phyloP scores from a whole-genome alignment of 768 basidiomycete genomes.

The Naganishia onofrii region DNA sequence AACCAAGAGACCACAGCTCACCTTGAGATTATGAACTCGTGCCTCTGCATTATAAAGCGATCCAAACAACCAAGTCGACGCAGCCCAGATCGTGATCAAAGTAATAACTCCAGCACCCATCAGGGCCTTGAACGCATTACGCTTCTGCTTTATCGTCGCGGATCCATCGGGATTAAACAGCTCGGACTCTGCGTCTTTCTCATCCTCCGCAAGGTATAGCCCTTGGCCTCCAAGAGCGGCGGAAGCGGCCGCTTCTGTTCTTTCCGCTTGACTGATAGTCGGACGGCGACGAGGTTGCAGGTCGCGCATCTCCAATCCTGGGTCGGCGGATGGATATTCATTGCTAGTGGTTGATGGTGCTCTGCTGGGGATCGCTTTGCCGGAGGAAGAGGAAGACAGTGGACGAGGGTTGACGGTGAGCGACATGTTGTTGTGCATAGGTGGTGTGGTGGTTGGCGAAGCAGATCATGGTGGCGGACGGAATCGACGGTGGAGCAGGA shows the following conservation, averaged over 20 bases:
- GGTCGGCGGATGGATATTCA: no score
- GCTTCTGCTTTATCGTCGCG: not conserved
- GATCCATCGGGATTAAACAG: not conserved
- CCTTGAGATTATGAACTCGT: not conserved
- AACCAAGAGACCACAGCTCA: not conserved
- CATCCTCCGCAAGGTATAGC: slow-evolving; percentile 1
- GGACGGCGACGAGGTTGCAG: slow-evolving; percentile 7
- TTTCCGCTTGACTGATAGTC: slow-evolving; percentile 3
- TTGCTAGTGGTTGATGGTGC: no score
- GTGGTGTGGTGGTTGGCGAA: no score
- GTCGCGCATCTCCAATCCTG: not conserved
- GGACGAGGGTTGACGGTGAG: no score
- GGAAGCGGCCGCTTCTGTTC: slow-evolving; percentile 2
- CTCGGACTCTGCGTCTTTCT: not conserved
- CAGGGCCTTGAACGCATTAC: slow-evolving; percentile 7
- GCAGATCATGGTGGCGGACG: no score
- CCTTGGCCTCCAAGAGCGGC: slow-evolving; percentile 4
- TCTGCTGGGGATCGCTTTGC: no score
- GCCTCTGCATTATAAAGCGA: slow-evolving; percentile 6
- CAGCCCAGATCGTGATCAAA: slow-evolving; percentile 5
- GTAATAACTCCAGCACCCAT: slow-evolving; percentile 2
- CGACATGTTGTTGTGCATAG: no score
- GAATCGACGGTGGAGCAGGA: no score
- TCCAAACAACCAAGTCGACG: slow-evolving; percentile 19
- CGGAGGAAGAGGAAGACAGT: no score